phyloP scores from a whole-genome alignment of 129 eudicot species.

The Flaveria linearis region DNA sequence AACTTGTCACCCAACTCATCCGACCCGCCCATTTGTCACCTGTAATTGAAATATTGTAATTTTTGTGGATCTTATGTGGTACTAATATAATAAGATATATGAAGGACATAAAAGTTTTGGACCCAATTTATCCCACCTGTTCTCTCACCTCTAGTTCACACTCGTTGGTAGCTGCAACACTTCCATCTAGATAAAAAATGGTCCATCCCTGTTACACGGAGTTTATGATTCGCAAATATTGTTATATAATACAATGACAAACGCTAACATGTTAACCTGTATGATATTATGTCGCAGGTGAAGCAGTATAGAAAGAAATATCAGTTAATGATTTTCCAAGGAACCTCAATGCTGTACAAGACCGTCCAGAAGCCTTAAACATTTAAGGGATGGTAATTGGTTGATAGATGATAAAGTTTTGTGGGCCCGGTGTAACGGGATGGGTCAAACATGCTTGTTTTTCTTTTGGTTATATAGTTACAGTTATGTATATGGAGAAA shows the following conservation, averaged over 20 bases:
- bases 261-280: not conserved
- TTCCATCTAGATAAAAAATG: no score
- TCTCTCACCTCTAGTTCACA: not conserved
- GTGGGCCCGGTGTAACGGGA: not conserved
- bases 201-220: not conserved
- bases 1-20: not conserved
- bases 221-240: not conserved
- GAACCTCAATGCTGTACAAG: conserved; percentile 75
- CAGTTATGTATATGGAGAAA: conserved; percentile 4
- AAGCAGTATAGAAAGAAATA: conserved; percentile 45
- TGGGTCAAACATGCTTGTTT: not conserved
- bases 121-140: not conserved
- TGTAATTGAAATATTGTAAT: not conserved
- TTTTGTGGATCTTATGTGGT: not conserved
- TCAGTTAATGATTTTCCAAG: conserved; percentile 71
- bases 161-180: not conserved
- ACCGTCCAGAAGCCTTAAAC: conserved; percentile 41
- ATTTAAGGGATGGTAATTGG: not conserved
- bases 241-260: not conserved
- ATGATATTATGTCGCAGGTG: conserved; percentile 45
- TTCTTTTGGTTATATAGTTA: conserved; percentile 1
- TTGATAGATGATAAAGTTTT: conserved; percentile 13
- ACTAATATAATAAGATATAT: not conserved
- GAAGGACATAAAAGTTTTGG: not conserved
- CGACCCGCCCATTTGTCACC: not conserved